Base-by-base conservation (phyloP, 176 grass and related monocot genomes). In the Phragmites australis region DNA sequence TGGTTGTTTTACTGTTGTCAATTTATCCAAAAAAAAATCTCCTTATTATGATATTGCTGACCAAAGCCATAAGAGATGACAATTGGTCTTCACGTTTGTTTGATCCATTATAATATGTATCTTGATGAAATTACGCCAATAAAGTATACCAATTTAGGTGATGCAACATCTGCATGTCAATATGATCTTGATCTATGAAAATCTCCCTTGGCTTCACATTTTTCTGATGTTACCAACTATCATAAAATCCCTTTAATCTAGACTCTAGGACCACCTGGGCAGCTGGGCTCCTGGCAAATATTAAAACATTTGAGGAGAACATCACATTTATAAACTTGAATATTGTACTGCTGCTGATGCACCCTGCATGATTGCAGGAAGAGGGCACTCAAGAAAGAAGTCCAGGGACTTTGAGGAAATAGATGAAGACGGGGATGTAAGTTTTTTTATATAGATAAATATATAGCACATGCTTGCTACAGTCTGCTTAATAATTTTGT, bases 361-460 rank as follows among this genome's bases (percentile, higher is more conserved):
- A 57, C 22, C 47, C 22, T 77, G 14, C 16, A 34, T 72, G 30
- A 27, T 71, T 66, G 67, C 92, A 99, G 92, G 67, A 69, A 79
- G 67, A 79, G 61, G 79, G 23, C 89, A 75, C 74, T 93, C 76
- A n/a, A 89, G 78, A 80, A 85, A 73, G 23, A 89, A 84, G 47
- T 84, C 67, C 19, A 83, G 55, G 17, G 81, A 86, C 62, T 59
- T 88, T 4, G 77, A 84, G 17, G 87, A 94, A 84, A 77, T 51
- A 70, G 75, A 81, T 51, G 81, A 87, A 74, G 81, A 81, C 6
- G 17, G 23, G 0, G 46, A 48, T 89, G 96, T 99, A 89, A 93
- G 86, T 79, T 84, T 26, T 76, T 31, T 30, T 40, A 26, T 45
- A 21, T 70, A 27, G 5, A 53, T 49, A 23, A 19, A 1, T 3